phyloP scores from a whole-genome alignment of 192 early-diverging fungal species.

The Coemansia sp. region DNA sequence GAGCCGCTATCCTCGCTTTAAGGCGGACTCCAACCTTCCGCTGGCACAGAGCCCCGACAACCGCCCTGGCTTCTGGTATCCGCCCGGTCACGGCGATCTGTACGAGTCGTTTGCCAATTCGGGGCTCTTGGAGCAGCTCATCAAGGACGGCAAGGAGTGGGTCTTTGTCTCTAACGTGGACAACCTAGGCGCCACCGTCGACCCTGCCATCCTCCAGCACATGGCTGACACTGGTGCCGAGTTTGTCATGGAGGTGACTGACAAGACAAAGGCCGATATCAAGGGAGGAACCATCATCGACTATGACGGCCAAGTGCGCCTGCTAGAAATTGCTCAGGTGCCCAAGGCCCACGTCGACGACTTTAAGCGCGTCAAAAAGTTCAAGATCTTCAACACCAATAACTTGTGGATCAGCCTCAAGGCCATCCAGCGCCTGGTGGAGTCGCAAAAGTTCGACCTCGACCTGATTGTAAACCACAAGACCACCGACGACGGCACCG shows the following conservation, averaged over 20 bases:
- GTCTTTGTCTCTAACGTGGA: conserved; percentile 99
- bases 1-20: conserved; percentile 88
- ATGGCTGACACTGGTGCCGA: conserved; percentile 84
- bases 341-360: conserved; percentile 95
- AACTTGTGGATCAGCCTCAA: conserved; percentile 85
- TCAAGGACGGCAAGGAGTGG: conserved; percentile 96
- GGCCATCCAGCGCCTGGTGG: conserved; percentile 84
- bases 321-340: conserved; percentile 99
- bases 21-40: conserved; percentile 89
- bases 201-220: conserved; percentile 87
- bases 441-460: conserved; percentile 72
- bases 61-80: conserved; percentile 66
- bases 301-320: conserved; percentile 88
- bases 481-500: conserved; percentile 88
- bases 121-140: conserved; percentile 88
- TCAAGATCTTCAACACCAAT: conserved; percentile 99
- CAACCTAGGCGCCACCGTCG: conserved; percentile 97
- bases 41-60: conserved; percentile 70
- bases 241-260: conserved; percentile 98
- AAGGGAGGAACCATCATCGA: conserved; percentile 99
- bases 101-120: conserved; percentile 93
- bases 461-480: conserved; percentile 99
- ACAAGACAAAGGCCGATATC: conserved; percentile 99
- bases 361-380: conserved; percentile 99
- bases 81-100: conserved; percentile 98